Evolutionary conservation across 768 basidiomycete genomes (phyloP).

Genomic region (Butyriboletus loyo): DNA sequence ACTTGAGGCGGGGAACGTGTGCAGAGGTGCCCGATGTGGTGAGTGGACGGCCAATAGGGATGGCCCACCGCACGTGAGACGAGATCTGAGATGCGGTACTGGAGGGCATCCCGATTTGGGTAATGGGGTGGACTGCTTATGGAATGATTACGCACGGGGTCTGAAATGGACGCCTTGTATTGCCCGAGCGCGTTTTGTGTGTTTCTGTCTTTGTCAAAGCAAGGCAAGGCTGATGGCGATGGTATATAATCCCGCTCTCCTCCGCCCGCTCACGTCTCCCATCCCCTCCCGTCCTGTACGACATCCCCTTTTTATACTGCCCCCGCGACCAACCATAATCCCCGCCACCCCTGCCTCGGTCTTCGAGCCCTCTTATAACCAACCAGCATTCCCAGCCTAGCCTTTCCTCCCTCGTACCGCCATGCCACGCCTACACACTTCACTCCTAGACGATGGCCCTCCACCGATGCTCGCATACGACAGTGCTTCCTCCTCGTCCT

Average conservation of each 20-base stretch:
- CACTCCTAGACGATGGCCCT: constrained; percentile 2
- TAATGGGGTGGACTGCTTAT: constrained; percentile 18
- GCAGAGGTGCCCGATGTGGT: constrained; percentile 9
- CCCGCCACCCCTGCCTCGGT: background rate
- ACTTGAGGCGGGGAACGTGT: constrained; percentile 34
- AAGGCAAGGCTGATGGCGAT: constrained; percentile 1
- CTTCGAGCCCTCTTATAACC: background rate
- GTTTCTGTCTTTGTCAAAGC: constrained; percentile 26
- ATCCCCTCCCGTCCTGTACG: background rate
- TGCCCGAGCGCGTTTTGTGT: constrained; percentile 29
- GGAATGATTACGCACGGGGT: constrained; percentile 29
- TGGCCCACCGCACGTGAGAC: constrained; percentile 22
- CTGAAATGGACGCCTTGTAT: constrained; percentile 23
- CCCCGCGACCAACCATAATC: background rate
- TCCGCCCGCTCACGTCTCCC: constrained; percentile 10
- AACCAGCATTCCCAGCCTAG: background rate
- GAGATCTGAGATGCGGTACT: constrained; percentile 29
- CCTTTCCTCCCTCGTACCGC: background rate
- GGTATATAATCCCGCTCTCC: constrained; percentile 31
- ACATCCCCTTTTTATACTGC: background rate
- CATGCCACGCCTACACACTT: background rate
- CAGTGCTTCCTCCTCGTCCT: constrained; percentile 17
- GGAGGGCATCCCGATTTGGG: constrained; percentile 13
- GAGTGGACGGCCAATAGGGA: constrained; percentile 4
- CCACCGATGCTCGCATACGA: constrained; percentile 20